These are phyloP conservation scores for Clarireedia paspali DNA, from an alignment of 2,329 filamentous ascomycete genomes.

Conservation along the genomic window DNA sequence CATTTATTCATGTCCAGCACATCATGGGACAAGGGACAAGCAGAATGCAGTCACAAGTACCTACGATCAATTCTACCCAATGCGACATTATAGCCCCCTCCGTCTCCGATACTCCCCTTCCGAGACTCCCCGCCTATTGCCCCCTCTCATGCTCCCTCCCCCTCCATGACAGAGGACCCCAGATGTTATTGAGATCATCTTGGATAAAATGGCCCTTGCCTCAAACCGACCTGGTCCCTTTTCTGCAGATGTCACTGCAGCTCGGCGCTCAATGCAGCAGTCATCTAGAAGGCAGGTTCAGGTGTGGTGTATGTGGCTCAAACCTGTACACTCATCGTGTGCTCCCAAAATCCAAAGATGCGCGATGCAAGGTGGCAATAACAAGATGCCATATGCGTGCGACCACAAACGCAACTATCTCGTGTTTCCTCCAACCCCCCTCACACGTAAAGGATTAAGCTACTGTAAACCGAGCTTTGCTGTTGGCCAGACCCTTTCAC, in stretches of 20 bases:
- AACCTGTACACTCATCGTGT: no score
- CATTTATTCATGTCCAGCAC: background rate
- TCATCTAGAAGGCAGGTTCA: background rate
- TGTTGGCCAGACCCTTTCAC: no score
- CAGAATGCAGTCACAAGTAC: no score
- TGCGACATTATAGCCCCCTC: background rate
- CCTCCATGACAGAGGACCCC: background rate
- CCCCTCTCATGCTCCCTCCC: background rate
- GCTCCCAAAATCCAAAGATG: background rate
- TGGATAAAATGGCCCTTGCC: background rate
- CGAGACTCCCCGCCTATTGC: no score
- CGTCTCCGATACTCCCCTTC: background rate
- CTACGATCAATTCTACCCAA: background rate
- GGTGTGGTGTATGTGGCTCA: no score
- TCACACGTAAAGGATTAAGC: no score
- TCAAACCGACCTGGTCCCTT: background rate
- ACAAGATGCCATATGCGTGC: no score
- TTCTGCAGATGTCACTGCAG: no score
- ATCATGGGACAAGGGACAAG: background rate
- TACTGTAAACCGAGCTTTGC: no score
- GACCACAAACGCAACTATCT: no score
- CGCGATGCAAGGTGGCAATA: no score
- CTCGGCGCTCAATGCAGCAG: background rate
- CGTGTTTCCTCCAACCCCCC: no score
- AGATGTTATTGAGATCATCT: background rate